Base-by-base conservation (phyloP, 192 early-diverging fungal species). In the Rhizophlyctis rosea region DNA sequence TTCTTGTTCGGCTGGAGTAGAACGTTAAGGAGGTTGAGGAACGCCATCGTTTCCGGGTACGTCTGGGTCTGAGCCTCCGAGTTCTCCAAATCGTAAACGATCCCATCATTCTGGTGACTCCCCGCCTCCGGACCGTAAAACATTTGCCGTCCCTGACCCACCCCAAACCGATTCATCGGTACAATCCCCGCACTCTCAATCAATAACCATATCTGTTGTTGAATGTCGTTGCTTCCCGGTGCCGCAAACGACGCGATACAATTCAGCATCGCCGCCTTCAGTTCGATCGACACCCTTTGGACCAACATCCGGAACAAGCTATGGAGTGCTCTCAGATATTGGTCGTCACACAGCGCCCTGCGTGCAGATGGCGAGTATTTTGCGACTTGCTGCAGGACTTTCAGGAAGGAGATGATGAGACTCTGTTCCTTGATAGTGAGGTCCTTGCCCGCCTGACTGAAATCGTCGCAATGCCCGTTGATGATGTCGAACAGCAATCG, bases 21-120 rank as follows among this genome's bases (percentile, higher is more conserved):
- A 31, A 78, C 69, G 1, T 77, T 76, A 13, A 99, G 64, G 2
- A 99, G 81, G 4, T 76, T 68, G 7, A 96, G 64, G 71, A 95
- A 91, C 0, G 94, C 87, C 4, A 91, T 66, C 4, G 91, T 95
- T 74, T 96, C 90, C 0, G 91, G 87, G 62, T 93, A 99, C 1
- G 83, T 87, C 59, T 92, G 81, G 34, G 81, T 86, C 4, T 77
- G 77, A 0, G 84, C 58, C 68, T 95, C 92, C 14, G 88, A 84
- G 64, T 94, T 91, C 30, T 91, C 84, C 57, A 96, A 72, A 71
- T 96, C 90, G 64, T 83, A 87, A 30, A 86, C 68, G 31, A 91
- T 81, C 34, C 1, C 51, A 55, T 18, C 24, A 67, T 48, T 39
- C 65, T 53, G 57, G 47, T 64, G 47, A 14, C 53, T 29, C 32